Base-by-base conservation (phyloP, 2,329 filamentous ascomycete species). In the Claviceps digitariae region DNA sequence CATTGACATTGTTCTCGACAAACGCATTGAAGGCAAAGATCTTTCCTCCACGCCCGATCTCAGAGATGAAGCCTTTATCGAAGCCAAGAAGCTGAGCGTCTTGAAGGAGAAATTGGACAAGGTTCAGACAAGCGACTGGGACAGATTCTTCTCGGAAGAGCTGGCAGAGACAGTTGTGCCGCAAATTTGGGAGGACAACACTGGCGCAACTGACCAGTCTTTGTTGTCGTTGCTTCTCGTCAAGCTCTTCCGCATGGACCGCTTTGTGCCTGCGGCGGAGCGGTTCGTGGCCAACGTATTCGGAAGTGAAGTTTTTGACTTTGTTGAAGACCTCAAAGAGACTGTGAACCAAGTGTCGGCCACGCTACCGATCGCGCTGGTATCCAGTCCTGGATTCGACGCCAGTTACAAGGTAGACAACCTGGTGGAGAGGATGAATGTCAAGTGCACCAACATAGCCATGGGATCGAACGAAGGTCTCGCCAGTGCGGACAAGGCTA, bases 391-490 rank as follows among this genome's bases (percentile, higher is more conserved):
- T 56, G 93, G 93, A 40, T 98, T 98, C 67, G 93, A 98, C 69
- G 94, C 94, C 52, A 95, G 89, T 66, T 98, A 97, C 82, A 98
- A 98, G 75, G 93, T 98, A 56, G 93, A 98, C 68, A 89, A 84
- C 56, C 77, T 98, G 52, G 94, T 97, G 31, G 88, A 95, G 69
- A 81, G 88, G 59, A 84, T 82, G 67, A 81, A 82, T 55, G 84
- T 88, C 51, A 83, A 81, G 52, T 98, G 93, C 72, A 90, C 90
- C 55, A 96, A 96, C 68, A 96, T 98, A 64, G 94, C 94, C 62
- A 98, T 98, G 93, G 93, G 93, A 64, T 97, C 93, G 47, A 94
- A 94, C 64, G 93, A 98, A 74, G 88, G 90, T 66, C 76, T 94
- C 20, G 83, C 90, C 54, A 93, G 84, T 57, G 93, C 93, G 20